phyloP scores from a whole-genome alignment of 2,329 filamentous ascomycete genomes.

The Aspergillus sojae region DNA sequence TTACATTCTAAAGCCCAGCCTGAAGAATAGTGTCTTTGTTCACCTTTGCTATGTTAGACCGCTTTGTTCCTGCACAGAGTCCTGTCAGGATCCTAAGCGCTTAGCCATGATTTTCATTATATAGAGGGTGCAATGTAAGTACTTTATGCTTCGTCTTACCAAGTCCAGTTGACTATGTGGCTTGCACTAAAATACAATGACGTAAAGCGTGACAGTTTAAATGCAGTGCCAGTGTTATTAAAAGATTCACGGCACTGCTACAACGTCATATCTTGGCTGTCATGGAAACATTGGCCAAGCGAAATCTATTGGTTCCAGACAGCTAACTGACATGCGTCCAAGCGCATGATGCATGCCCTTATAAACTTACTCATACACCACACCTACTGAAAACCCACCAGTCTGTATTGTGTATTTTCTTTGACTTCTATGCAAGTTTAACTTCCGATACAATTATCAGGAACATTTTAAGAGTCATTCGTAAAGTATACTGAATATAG shows the following conservation, averaged over 20 bases:
- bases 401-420: not conserved
- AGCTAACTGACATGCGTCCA: not conserved
- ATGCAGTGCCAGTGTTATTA: not conserved
- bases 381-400: rapidly evolving
- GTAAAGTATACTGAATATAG: too few species aligned
- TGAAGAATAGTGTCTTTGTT: not conserved
- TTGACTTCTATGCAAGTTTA: too few species aligned
- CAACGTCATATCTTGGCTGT: not conserved
- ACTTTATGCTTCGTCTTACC: not conserved
- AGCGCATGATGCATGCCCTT: not conserved
- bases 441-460: too few species aligned
- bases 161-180: not conserved
- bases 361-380: not conserved
- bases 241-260: not conserved
- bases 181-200: not conserved
- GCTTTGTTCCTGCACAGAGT: not conserved
- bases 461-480: too few species aligned
- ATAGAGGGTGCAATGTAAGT: not conserved
- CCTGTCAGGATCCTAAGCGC: too few species aligned
- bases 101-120: not conserved
- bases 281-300: not conserved
- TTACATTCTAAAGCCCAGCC: too few species aligned
- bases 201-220: not conserved
- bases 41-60: not conserved
- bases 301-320: not conserved